A percentile compares a stretch with the other conserved stretches of the same genome.
These are phyloP conservation scores for Blastomyces percursus DNA, from an alignment of 2,329 filamentous ascomycete genomes.

Conservation along the genomic window DNA sequence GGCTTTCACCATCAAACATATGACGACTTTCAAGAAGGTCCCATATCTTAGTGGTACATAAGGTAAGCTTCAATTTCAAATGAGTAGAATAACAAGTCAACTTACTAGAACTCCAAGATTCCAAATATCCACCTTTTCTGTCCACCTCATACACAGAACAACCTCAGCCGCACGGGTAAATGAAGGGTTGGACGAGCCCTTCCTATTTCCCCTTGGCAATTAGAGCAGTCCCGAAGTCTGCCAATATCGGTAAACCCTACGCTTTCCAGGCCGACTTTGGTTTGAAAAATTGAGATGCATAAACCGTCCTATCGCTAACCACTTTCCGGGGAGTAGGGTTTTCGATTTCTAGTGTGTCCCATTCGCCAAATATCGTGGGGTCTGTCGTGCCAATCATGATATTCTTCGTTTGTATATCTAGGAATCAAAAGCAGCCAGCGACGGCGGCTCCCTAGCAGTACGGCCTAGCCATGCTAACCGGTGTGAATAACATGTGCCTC, in stretches of 20 bases:
- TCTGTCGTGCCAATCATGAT: conserved; percentile 22
- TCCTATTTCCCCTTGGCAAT: conserved; percentile 23
- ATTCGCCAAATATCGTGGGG: conserved; percentile 15
- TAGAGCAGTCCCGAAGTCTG: conserved; percentile 20
- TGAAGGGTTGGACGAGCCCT: conserved; percentile 32
- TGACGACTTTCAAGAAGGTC: no score
- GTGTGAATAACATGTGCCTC: conserved; percentile 11
- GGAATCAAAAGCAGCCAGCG: not conserved
- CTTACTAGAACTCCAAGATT: conserved; percentile 21
- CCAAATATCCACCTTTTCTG: conserved; percentile 25
- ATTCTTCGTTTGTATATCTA: conserved; percentile 21
- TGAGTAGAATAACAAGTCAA: not conserved
- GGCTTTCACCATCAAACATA: no score
- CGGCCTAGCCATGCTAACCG: conserved; percentile 4
- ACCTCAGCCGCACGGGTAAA: conserved; percentile 24
- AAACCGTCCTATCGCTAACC: conserved; percentile 17
- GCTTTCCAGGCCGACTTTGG: conserved; percentile 6
- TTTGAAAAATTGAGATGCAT: conserved; percentile 18
- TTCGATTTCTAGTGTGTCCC: conserved; percentile 17
- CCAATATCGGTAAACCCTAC: conserved; percentile 12
- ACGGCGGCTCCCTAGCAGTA: not conserved
- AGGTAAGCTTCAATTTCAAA: no score
- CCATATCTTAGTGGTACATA: no score
- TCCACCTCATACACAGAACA: conserved; percentile 20
- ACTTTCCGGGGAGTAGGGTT: conserved; percentile 17